A percentile compares a stretch with the other conserved stretches of the same genome.
phyloP scores from a whole-genome alignment of 2,329 filamentous ascomycete species.

The Monilinia fructigena region DNA sequence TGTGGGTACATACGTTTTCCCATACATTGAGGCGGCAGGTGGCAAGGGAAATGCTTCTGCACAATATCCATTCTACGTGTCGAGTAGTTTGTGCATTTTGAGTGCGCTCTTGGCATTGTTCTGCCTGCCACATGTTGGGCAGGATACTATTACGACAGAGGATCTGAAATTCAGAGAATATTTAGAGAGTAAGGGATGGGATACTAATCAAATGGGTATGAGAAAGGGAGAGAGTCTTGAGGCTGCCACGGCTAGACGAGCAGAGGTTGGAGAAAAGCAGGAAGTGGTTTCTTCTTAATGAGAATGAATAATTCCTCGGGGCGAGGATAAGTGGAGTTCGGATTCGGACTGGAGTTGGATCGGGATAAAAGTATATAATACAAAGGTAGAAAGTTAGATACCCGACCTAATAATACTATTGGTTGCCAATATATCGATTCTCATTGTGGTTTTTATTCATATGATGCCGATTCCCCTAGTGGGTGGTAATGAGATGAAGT shows the following conservation, averaged over 20 bases:
- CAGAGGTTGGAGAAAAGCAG: slow-evolving; percentile 11
- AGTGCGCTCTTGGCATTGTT: slow-evolving; percentile 66
- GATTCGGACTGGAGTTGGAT: neutral
- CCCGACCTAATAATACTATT: neutral
- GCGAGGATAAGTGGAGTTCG: no score
- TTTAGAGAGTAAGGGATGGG: slow-evolving; percentile 72
- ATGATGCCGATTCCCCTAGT: no score
- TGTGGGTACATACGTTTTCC: slow-evolving; percentile 80
- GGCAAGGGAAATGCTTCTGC: slow-evolving; percentile 60
- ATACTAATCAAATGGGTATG: slow-evolving; percentile 58
- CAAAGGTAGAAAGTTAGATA: neutral
- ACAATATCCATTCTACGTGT: slow-evolving; percentile 91
- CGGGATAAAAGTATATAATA: slow-evolving; percentile 1
- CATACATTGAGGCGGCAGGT: slow-evolving; percentile 63
- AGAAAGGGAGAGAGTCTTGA: slow-evolving; percentile 30
- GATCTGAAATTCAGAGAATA: slow-evolving; percentile 74
- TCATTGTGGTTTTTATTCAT: neutral
- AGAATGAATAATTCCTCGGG: no score
- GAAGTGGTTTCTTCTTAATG: neutral
- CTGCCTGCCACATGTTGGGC: slow-evolving; percentile 72
- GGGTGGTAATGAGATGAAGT: neutral
- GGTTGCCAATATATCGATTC: neutral
- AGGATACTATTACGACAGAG: slow-evolving; percentile 80
- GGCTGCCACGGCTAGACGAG: neutral
- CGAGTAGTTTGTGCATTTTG: slow-evolving; percentile 72